Evolutionary conservation across 2,329 filamentous ascomycete species (phyloP).

Genomic region (Hymenoscyphus infarciens): DNA sequence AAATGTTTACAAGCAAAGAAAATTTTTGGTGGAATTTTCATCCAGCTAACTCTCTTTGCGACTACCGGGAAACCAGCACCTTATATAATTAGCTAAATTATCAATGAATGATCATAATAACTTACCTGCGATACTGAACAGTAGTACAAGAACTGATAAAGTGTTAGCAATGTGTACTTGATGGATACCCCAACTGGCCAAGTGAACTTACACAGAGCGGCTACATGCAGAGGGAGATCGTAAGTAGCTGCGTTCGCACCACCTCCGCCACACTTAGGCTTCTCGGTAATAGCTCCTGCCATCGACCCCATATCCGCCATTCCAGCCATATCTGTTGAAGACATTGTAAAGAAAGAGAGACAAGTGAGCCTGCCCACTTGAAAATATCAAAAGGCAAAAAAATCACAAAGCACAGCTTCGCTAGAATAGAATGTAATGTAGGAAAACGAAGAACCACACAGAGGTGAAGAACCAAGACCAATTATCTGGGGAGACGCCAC

Average conservation of each 20-base stretch:
- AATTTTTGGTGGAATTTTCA: conserved; percentile 51
- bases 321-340: not conserved
- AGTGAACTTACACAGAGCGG: conserved; percentile 46
- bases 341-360: conserved; percentile 2
- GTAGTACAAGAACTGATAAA: conserved; percentile 4
- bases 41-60: conserved; percentile 45
- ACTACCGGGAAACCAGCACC: conserved; percentile 57
- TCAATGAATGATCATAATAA: conserved; percentile 7
- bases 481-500: not conserved
- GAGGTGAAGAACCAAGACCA: not conserved
- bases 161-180: not conserved
- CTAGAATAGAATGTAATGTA: conserved; percentile 2
- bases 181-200: not conserved
- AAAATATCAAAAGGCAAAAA: conserved; percentile 7
- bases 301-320: not conserved
- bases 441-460: not conserved
- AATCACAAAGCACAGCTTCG: not conserved
- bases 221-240: conserved; percentile 64
- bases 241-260: conserved; percentile 41
- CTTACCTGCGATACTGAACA: conserved; percentile 16
- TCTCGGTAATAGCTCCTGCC: not conserved
- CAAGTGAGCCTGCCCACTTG: conserved; percentile 9
- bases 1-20: conserved; percentile 69
- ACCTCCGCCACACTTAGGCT: conserved; percentile 21
- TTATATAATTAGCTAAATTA: conserved; percentile 48